A percentile compares a stretch with the other conserved stretches of the same genome.
phyloP scores from a whole-genome alignment of 176 grass and related monocot species.

The Triticum aestivum region IWGSC_CS_RefSeq_v2.1 NC_057813.1:140367845-140368344 shows the following conservation, averaged over 20 bases:
- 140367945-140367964: not conserved
- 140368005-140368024: not conserved
- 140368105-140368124: not conserved
- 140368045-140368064: not conserved
- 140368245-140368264: constrained; percentile 62
- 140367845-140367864: not conserved
- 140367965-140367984: not conserved
- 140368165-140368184: not conserved
- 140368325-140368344: not conserved
- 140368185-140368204: not conserved
- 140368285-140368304: constrained; percentile 56
- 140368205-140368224: constrained; percentile 9
- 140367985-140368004: too few species aligned
- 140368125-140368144: not conserved
- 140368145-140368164: not conserved
- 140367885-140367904: not conserved
- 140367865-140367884: not conserved
- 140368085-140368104: not conserved
- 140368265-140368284: constrained; percentile 74
- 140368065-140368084: not conserved
- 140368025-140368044: not conserved
- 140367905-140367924: not conserved
- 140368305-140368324: not conserved
- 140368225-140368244: constrained; percentile 50
- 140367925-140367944: not conserved